These are phyloP conservation scores for Lathyrus sativus DNA, from an alignment of 306 rosid species.

Conservation along the genomic window DNA sequence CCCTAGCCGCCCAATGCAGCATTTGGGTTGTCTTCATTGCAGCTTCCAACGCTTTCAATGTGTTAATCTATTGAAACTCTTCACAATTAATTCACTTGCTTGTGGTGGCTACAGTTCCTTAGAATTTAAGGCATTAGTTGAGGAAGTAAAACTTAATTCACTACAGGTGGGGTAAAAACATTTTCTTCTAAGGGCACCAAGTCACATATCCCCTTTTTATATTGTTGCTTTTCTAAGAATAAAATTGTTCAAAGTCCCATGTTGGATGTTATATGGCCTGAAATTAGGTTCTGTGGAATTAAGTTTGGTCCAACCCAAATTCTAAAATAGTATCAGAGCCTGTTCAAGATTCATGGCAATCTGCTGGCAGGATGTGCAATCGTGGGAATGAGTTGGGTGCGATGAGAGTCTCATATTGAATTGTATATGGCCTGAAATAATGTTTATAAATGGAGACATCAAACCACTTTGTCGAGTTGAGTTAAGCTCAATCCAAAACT, in stretches of 20 bases:
- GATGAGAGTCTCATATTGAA: neutral
- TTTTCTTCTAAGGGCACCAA: no score
- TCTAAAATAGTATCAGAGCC: neutral
- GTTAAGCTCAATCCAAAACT: neutral
- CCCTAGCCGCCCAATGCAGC: no score
- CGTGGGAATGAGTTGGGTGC: neutral
- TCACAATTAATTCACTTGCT: neutral
- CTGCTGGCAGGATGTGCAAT: neutral
- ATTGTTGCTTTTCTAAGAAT: neutral
- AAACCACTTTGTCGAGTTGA: neutral
- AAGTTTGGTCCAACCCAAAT: neutral
- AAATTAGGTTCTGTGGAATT: neutral
- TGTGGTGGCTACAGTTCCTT: neutral
- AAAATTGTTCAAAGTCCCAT: neutral
- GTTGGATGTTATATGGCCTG: neutral
- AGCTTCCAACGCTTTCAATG: no score
- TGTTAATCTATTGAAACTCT: neutral
- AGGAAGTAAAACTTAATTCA: no score
- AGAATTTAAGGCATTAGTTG: neutral
- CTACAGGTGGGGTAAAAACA: no score
- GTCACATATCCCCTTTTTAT: no score
- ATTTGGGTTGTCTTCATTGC: no score
- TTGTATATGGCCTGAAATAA: neutral
- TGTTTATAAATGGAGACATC: neutral
- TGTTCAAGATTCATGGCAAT: neutral